A percentile compares a stretch with the other conserved stretches of the same genome.
phyloP scores from a whole-genome alignment of 495 filamentous ascomycete genomes.

The Aspergillus wentii region DNA sequence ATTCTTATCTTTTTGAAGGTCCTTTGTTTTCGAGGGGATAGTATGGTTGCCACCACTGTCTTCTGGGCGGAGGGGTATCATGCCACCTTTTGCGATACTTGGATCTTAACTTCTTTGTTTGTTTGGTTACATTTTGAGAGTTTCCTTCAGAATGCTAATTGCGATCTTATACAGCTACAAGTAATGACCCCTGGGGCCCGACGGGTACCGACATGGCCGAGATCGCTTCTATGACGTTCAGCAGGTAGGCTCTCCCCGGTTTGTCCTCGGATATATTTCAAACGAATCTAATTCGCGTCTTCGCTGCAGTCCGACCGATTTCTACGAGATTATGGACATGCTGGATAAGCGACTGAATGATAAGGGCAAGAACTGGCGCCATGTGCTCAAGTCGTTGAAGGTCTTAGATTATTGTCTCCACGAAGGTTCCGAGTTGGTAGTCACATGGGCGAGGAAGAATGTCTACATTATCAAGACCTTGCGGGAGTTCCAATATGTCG shows the following conservation, averaged over 20 bases:
- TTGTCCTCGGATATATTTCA: neutral
- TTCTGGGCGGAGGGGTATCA: too few relatives aligned
- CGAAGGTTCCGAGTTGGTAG: constrained; percentile 92
- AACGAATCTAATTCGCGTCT: constrained; percentile 14
- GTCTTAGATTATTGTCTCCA: constrained; percentile 98
- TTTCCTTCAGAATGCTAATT: too few relatives aligned
- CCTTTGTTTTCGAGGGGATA: neutral
- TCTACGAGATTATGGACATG: constrained; percentile 99
- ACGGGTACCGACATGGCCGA: constrained; percentile 98
- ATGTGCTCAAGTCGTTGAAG: constrained; percentile 96
- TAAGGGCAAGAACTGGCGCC: constrained; percentile 99
- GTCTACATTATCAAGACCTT: constrained; percentile 98
- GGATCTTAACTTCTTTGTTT: too few relatives aligned
- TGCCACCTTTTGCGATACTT: too few relatives aligned
- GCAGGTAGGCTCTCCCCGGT: constrained; percentile 61
- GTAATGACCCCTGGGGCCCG: constrained; percentile 98
- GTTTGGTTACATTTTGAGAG: too few relatives aligned
- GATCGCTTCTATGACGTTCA: constrained; percentile 94
- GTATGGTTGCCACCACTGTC: too few relatives aligned
- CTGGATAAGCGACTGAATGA: constrained; percentile 98
- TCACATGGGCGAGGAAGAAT: constrained; percentile 97
- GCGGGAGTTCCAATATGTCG: constrained; percentile 92
- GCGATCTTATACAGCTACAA: constrained; percentile 63
- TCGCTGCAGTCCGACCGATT: constrained; percentile 93
- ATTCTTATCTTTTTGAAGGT: constrained; percentile 2